These are phyloP conservation scores for Solanum chaucha DNA, from an alignment of 257 asterid species.

Conservation along the genomic window DNA sequence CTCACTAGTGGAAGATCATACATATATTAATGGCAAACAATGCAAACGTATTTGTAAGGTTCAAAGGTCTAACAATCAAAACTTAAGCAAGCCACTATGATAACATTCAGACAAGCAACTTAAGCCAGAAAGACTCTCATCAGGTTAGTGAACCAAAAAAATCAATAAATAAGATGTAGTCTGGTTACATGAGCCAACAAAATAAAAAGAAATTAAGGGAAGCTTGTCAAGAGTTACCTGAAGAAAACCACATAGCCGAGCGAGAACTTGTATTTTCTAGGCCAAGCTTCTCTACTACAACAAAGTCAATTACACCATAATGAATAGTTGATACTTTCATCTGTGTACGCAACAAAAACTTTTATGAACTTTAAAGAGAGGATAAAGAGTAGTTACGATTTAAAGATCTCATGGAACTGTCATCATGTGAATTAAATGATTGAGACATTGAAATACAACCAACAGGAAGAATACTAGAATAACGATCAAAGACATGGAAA, in stretches of 20 bases:
- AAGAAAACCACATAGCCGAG: constrained; percentile 69
- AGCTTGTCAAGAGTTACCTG: constrained; percentile 27
- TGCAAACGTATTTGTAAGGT: background rate
- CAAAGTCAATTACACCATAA: constrained; percentile 48
- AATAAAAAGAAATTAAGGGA: background rate
- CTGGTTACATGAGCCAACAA: background rate
- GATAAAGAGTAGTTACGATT: constrained; percentile 24
- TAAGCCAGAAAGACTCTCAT: background rate
- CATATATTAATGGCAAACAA: background rate
- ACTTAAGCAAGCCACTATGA: background rate
- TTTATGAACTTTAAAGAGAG: background rate
- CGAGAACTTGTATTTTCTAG: constrained; percentile 61
- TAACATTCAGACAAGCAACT: background rate
- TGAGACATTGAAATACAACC: constrained; percentile 85
- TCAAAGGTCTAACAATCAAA: background rate
- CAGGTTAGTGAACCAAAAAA: background rate
- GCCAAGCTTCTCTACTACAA: constrained; percentile 70
- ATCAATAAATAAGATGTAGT: background rate
- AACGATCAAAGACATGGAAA: constrained; percentile 40
- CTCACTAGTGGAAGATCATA: background rate
- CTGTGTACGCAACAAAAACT: background rate
- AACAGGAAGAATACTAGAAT: constrained; percentile 48
- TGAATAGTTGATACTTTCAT: background rate
- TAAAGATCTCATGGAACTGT: constrained; percentile 12
- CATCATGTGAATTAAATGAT: constrained; percentile 49